phyloP scores from a whole-genome alignment of 305 asterid species.

The Petunia hybrid region DNA sequence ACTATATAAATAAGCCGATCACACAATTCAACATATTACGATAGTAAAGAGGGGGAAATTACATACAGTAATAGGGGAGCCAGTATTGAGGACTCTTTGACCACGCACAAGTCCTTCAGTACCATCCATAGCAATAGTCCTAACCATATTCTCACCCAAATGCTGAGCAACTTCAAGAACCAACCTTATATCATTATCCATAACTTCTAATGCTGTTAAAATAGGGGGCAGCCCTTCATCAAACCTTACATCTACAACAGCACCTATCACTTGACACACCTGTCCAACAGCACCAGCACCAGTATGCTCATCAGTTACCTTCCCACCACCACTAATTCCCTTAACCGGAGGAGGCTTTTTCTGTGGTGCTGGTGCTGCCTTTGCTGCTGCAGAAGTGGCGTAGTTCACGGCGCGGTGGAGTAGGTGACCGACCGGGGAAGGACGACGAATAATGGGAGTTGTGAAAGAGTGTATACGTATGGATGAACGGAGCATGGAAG shows the following conservation, averaged over 20 bases:
- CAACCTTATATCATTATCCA: conserved; percentile 61
- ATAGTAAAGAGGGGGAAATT: conserved; percentile 32
- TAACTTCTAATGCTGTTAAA: conserved; percentile 66
- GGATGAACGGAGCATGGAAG: conserved; percentile 59
- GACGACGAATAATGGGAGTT: conserved; percentile 35
- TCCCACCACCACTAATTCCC: conserved; percentile 47
- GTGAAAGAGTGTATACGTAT: conserved; percentile 38
- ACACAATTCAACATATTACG: too few relatives aligned
- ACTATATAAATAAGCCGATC: too few relatives aligned
- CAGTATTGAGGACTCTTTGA: conserved; percentile 93
- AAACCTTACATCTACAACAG: conserved; percentile 71
- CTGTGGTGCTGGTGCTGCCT: conserved; percentile 38
- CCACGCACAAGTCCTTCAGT: conserved; percentile 96
- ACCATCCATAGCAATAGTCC: conserved; percentile 95
- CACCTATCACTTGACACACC: conserved; percentile 72
- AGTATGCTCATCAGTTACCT: conserved; percentile 59
- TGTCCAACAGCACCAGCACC: conserved; percentile 65
- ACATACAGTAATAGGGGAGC: conserved; percentile 91
- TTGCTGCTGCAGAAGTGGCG: conserved; percentile 50
- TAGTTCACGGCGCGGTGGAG: conserved; percentile 51
- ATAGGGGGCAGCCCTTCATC: conserved; percentile 67
- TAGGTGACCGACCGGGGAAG: conserved; percentile 50
- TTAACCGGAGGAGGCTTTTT: conserved; percentile 29
- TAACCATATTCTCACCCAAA: conserved; percentile 70
- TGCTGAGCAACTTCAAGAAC: conserved; percentile 78